Percentiles rank a stretch among this genome's conserved stretches.
Conservation (phyloP, 2,329 filamentous ascomycete genomes). For the Drechslerella dactyloides region DNA sequence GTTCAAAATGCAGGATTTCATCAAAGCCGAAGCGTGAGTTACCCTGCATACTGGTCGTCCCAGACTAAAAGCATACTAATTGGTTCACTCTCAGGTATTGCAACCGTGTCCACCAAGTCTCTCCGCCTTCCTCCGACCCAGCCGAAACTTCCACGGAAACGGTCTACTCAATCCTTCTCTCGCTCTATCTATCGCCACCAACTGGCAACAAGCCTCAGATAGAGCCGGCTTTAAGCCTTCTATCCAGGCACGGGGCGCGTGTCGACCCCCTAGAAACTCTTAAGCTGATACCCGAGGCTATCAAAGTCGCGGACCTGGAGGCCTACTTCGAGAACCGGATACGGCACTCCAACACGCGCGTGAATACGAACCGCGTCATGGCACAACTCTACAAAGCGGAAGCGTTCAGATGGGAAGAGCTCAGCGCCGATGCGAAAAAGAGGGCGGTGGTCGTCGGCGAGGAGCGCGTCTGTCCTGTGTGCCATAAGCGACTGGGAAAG, state of each 20-base stretch:
- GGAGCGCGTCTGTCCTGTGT: conserved; percentile 87
- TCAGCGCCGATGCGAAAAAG: conserved; percentile 73
- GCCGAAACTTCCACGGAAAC: conserved; percentile 62
- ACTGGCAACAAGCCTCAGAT: conserved; percentile 68
- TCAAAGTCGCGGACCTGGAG: conserved; percentile 79
- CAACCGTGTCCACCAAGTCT: conserved; percentile 75
- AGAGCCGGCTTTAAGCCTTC: conserved; percentile 78
- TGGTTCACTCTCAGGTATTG: conserved; percentile 72
- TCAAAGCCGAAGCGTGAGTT: conserved; percentile 86
- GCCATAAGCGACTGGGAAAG: conserved; percentile 88
- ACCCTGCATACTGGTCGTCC: not conserved
- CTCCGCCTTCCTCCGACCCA: conserved; percentile 56
- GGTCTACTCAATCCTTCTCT: conserved; percentile 89
- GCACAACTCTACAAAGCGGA: conserved; percentile 78
- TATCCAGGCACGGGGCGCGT: conserved; percentile 90
- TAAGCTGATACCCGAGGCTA: conserved; percentile 78
- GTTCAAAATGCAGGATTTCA: conserved; percentile 85
- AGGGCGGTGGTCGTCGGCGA: conserved; percentile 80
- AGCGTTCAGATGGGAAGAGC: conserved; percentile 73
- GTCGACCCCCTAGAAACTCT: conserved; percentile 86
- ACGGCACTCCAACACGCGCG: conserved; percentile 78
- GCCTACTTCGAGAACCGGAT: conserved; percentile 93
- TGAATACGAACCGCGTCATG: conserved; percentile 80
- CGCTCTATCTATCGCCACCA: conserved; percentile 84
- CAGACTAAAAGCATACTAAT: conserved; percentile 7